Evolutionary conservation across 768 basidiomycete genomes (phyloP).

Genomic region (Sutorius australiensis): DNA sequence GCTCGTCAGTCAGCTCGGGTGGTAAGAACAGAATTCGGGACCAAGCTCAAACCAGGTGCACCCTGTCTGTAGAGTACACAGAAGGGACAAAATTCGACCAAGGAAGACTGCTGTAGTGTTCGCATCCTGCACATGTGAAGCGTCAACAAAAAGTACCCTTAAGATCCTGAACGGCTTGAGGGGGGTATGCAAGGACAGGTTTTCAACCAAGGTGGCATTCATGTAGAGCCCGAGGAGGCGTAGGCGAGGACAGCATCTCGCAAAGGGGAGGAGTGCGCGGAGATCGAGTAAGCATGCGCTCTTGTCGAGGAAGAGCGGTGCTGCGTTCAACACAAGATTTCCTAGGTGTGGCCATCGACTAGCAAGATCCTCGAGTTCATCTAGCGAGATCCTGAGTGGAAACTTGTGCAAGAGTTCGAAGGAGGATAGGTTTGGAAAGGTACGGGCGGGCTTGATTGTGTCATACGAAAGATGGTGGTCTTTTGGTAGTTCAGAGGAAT

Average conservation of each 20-base stretch:
- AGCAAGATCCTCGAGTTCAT: conserved; percentile 46
- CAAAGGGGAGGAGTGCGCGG: conserved; percentile 38
- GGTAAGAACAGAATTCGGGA: conserved; percentile 11
- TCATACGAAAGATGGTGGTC: conserved; percentile 33
- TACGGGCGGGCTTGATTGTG: conserved; percentile 36
- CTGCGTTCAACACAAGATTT: conserved; percentile 43
- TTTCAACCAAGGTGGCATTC: conserved; percentile 28
- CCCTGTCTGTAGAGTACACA: conserved; percentile 42
- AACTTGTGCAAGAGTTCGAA: conserved; percentile 35
- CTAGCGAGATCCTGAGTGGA: conserved; percentile 33
- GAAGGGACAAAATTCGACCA: conserved; percentile 45
- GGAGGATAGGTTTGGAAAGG: conserved; percentile 24
- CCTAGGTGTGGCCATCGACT: conserved; percentile 43
- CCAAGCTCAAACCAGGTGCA: conserved; percentile 43
- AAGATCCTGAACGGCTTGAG: conserved; percentile 22
- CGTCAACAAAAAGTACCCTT: conserved; percentile 42
- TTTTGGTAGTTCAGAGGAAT: conserved; percentile 9
- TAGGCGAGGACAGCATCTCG: conserved; percentile 37
- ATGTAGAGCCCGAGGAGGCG: conserved; percentile 36
- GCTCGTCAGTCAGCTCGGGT: too few species aligned
- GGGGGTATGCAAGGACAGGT: conserved; percentile 2
- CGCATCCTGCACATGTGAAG: conserved; percentile 43
- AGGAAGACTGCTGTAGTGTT: conserved; percentile 50
- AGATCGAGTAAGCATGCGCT: conserved; percentile 32
- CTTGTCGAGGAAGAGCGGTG: conserved; percentile 35